Base-by-base conservation (phyloP, 202 grass and related monocot species). In the Panicum virgatum region DNA sequence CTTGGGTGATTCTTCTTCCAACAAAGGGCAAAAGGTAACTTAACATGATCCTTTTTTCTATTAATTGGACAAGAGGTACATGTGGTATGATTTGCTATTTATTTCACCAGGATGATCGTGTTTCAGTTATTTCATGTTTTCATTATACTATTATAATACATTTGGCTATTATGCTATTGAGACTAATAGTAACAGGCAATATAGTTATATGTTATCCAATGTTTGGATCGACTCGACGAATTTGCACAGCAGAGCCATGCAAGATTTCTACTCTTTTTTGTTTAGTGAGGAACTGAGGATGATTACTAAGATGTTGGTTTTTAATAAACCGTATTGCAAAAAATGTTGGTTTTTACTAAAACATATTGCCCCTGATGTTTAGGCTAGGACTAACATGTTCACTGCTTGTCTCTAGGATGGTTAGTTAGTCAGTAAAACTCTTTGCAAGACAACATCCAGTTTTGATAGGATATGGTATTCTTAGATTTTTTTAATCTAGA, bases 11-110 rank as follows among this genome's bases (percentile, higher is more conserved):
- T 89, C 77, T 63, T 89, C 77, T 84, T 90, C 62, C 76, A 78
- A 64, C 38, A 63, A 19, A 80, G 53, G 30, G 42, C 52, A 85
- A 79, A 85, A 93, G 90, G 89, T 93, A 83, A 90, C 68, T 74
- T 82, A 62, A 25, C 77, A 78, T 71, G 23, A 48, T 69, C 19
- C 30, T 48, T 80, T 46, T 8, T 50, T 37, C 45, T 25, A 66
- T 79, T 79, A 82, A 36, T 76, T 53, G 37, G 22, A 73, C 25
- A 19, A n/a, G n/a, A 10, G 9, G 34, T 45, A 36, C 12, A 54
- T 62, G 75, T 58, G 71, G 45, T 68, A 42, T 62, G 29, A 70
- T 69, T 63, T 37, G 53, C 9, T 75, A n/a, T 73, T 29, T 63
- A 25, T 66, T 43, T 80, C 19, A 59, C 39, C 19, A 50, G 50